A percentile compares a stretch with the other conserved stretches of the same genome.
phyloP scores from a whole-genome alignment of 1,139 yeast species.

The Sugiyamaella japonica region DNA sequence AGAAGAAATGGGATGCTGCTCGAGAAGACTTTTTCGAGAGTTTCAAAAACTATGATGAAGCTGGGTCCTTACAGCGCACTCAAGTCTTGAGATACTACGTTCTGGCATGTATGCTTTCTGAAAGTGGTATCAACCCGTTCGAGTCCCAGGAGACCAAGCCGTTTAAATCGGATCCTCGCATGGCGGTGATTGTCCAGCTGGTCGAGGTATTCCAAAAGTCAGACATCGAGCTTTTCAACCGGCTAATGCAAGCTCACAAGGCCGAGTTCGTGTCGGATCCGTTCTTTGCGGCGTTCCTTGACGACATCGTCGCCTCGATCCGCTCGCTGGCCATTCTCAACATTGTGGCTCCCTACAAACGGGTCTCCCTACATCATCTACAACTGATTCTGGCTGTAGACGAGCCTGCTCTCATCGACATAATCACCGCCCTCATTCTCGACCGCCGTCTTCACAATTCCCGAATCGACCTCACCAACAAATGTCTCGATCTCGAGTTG shows the following conservation, averaged over 20 bases:
- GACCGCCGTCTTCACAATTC: constrained; percentile 48
- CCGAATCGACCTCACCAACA: constrained; percentile 45
- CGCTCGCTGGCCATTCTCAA: constrained; percentile 42
- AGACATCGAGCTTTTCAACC: constrained; percentile 42
- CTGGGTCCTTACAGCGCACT: constrained; percentile 61
- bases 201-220: constrained; percentile 43
- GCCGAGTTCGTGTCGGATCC: constrained; percentile 35
- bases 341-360: constrained; percentile 44
- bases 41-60: constrained; percentile 76
- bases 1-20: constrained; percentile 58
- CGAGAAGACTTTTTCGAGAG: constrained; percentile 67
- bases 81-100: constrained; percentile 61
- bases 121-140: constrained; percentile 66
- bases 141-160: constrained; percentile 51
- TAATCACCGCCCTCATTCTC: constrained; percentile 48
- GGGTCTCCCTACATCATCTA: constrained; percentile 39
- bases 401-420: constrained; percentile 43
- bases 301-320: constrained; percentile 39
- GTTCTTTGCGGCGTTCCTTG: constrained; percentile 36
- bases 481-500: constrained; percentile 22
- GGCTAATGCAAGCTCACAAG: constrained; percentile 33
- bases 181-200: constrained; percentile 42
- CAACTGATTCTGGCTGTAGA: constrained; percentile 34
- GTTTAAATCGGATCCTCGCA: constrained; percentile 43
- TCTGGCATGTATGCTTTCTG: constrained; percentile 62